These are phyloP conservation scores for Hypoxylon perforatum DNA, from an alignment of 495 filamentous ascomycete genomes.

Conservation along the genomic window DNA sequence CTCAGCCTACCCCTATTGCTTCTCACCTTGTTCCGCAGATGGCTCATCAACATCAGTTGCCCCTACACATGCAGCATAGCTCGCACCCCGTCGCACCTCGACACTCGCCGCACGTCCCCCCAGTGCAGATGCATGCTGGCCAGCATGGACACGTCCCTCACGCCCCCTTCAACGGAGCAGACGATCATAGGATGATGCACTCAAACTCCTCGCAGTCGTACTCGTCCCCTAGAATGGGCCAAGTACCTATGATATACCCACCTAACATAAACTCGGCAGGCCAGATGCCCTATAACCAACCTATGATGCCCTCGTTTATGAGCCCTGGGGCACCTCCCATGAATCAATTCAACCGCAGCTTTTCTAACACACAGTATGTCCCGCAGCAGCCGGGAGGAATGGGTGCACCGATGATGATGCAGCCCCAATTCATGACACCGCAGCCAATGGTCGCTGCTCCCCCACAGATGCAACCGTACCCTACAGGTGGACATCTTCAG, in stretches of 20 bases:
- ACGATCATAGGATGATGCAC: slow-evolving; percentile 89
- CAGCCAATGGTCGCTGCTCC: slow-evolving; percentile 69
- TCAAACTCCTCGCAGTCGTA: slow-evolving; percentile 79
- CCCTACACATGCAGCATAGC: slow-evolving; percentile 70
- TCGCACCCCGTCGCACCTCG: slow-evolving; percentile 56
- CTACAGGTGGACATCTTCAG: slow-evolving; percentile 65
- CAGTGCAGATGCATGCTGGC: slow-evolving; percentile 70
- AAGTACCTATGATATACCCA: slow-evolving; percentile 74
- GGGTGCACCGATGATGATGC: slow-evolving; percentile 82
- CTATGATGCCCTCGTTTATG: slow-evolving; percentile 75
- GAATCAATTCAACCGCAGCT: slow-evolving; percentile 60
- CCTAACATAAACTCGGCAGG: slow-evolving; percentile 74
- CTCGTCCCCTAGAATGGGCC: slow-evolving; percentile 81
- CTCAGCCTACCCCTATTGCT: slow-evolving; percentile 75
- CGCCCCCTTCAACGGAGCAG: slow-evolving; percentile 71
- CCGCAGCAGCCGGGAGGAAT: slow-evolving; percentile 72
- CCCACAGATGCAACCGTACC: slow-evolving; percentile 79
- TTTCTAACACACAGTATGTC: slow-evolving; percentile 73
- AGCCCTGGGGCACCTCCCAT: slow-evolving; percentile 71
- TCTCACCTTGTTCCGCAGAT: slow-evolving; percentile 62
- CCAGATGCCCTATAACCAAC: slow-evolving; percentile 78
- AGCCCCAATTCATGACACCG: slow-evolving; percentile 69
- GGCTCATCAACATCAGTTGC: slow-evolving; percentile 82
- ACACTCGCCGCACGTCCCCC: slow-evolving; percentile 73
- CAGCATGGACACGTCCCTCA: slow-evolving; percentile 72